Evolutionary conservation across 257 asterid species (phyloP).

Genomic region (Leonotis leonurus): DNA sequence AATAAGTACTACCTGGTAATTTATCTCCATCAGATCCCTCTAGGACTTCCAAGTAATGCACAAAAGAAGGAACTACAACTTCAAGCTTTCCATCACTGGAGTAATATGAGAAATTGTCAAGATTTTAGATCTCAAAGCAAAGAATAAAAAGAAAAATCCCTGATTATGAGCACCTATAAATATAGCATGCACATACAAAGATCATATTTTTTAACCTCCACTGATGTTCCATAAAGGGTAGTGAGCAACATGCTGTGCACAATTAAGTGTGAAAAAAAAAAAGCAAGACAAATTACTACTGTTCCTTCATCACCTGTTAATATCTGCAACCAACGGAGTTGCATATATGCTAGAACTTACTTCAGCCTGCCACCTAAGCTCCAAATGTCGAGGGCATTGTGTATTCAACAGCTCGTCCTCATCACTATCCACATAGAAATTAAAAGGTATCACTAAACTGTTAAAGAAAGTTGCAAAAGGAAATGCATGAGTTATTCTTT

Average conservation of each 20-base stretch:
- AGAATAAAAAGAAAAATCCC: background rate
- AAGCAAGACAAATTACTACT: background rate
- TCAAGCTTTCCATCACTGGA: slow-evolving; percentile 97
- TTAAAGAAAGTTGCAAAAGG: background rate
- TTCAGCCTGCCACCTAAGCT: slow-evolving; percentile 97
- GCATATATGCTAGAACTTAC: slow-evolving; percentile 97
- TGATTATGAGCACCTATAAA: no score
- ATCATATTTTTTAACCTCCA: background rate
- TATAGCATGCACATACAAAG: background rate
- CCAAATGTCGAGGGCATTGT: slow-evolving; percentile 94
- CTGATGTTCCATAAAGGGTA: background rate
- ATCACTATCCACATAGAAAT: slow-evolving; percentile 38
- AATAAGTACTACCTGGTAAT: slow-evolving; percentile 62
- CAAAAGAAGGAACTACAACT: slow-evolving; percentile 93
- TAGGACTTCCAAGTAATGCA: slow-evolving; percentile 95
- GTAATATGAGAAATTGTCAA: slow-evolving; percentile 13
- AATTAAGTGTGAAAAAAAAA: background rate
- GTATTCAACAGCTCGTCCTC: slow-evolving; percentile 88
- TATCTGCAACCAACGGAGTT: slow-evolving; percentile 87
- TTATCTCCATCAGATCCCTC: slow-evolving; percentile 99
- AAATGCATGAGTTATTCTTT: background rate
- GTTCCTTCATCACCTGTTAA: slow-evolving; percentile 57
- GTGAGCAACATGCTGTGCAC: background rate
- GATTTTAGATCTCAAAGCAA: background rate
- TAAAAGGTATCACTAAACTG: slow-evolving; percentile 1